Percentiles rank a stretch among this genome's conserved stretches.
These are phyloP conservation scores for Ustilago xerochloae DNA, from an alignment of 1,284 basidiomycete genomes.

Conservation along the genomic window DNA sequence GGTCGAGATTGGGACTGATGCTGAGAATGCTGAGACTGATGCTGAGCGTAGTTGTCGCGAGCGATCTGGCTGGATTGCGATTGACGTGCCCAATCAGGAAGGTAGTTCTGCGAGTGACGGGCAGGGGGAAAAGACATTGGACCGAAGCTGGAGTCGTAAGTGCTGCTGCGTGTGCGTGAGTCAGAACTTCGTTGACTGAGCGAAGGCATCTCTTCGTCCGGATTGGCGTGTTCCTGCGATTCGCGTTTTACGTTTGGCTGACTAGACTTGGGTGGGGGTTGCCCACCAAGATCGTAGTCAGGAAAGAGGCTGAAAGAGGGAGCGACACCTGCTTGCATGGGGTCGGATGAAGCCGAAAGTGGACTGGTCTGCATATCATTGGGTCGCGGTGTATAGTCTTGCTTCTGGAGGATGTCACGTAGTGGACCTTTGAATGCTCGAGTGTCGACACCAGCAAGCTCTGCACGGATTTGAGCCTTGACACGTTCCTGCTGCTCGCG, in stretches of 20 bases:
- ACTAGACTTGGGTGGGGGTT: conserved; percentile 13
- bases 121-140: conserved; percentile 41
- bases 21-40: conserved; percentile 21
- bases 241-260: conserved; percentile 4
- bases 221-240: neutral
- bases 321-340: conserved; percentile 44
- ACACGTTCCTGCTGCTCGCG: conserved; percentile 44
- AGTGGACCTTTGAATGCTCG: conserved; percentile 57
- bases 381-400: conserved; percentile 28
- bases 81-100: conserved; percentile 50
- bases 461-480: conserved; percentile 47
- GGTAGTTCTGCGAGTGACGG: conserved; percentile 36
- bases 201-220: conserved; percentile 21
- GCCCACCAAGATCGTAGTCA: conserved; percentile 35
- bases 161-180: conserved; percentile 47
- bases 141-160: conserved; percentile 36
- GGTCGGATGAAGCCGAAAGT: conserved; percentile 32
- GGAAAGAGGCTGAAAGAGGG: conserved; percentile 42
- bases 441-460: conserved; percentile 55
- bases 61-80: conserved; percentile 29
- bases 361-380: conserved; percentile 43
- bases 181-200: conserved; percentile 24
- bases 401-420: conserved; percentile 51
- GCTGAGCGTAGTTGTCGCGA: conserved; percentile 18
- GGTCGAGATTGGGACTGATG: conserved; percentile 18